Percentiles rank a stretch among this genome's conserved stretches.
Conservation (phyloP, 257 asterid genomes). For the Oldenlandia corymbosa region DNA sequence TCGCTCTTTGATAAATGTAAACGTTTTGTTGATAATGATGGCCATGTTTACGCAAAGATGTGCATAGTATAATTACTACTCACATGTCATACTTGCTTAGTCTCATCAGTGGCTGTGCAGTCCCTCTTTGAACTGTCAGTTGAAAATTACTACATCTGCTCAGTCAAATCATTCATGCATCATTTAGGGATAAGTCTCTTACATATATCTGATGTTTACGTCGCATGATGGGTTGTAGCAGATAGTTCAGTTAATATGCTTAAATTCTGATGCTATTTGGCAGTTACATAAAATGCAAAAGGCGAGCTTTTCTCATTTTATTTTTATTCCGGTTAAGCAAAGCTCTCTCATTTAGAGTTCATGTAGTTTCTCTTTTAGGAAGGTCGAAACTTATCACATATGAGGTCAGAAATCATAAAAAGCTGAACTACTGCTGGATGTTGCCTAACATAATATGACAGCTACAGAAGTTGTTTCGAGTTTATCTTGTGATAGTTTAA, state of each 20-base stretch:
- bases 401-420: neutral
- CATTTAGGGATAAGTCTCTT: too few relatives aligned
- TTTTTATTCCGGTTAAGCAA: too few relatives aligned
- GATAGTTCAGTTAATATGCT: neutral
- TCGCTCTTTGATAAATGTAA: neutral
- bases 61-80: neutral
- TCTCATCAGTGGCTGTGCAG: neutral
- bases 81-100: neutral
- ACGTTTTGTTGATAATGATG: neutral
- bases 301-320: too few relatives aligned
- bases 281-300: neutral
- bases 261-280: neutral
- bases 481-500: too few relatives aligned
- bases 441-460: neutral
- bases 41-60: neutral
- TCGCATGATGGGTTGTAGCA: neutral
- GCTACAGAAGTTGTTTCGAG: neutral
- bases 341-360: too few relatives aligned
- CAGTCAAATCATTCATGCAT: neutral
- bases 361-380: neutral
- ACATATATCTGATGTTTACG: neutral
- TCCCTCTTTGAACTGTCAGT: neutral
- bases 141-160: neutral
- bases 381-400: neutral
- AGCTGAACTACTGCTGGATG: neutral